phyloP scores from a whole-genome alignment of 345 rosid genomes.

The Acer negundo region DNA sequence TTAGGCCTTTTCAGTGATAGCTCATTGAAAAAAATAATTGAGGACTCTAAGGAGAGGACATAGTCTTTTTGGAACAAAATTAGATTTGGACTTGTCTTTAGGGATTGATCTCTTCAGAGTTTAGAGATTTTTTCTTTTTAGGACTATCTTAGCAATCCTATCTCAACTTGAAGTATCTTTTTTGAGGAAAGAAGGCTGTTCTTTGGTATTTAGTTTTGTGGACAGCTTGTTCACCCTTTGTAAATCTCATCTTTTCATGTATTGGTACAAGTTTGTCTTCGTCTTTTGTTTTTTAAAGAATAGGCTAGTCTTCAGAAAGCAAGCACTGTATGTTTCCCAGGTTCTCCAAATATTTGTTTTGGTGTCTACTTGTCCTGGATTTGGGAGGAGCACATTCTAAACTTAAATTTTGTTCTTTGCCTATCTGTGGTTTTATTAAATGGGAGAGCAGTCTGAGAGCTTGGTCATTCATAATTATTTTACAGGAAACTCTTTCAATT shows the following conservation, averaged over 20 bases:
- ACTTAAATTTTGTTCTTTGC: neutral
- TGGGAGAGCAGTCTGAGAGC: neutral
- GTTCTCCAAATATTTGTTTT: neutral
- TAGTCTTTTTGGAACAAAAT: too few species aligned
- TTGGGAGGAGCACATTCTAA: neutral
- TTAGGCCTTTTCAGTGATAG: too few species aligned
- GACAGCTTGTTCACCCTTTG: neutral
- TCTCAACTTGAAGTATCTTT: too few species aligned
- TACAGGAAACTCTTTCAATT: neutral
- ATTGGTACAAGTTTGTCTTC: neutral
- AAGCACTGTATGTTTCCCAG: neutral
- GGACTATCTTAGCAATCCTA: too few species aligned
- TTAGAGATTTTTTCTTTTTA: too few species aligned
- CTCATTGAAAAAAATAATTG: too few species aligned
- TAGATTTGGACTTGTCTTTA: too few species aligned
- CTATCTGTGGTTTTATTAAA: neutral
- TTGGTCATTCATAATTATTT: neutral
- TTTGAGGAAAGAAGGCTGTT: neutral
- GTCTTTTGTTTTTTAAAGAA: neutral
- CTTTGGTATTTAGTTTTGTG: neutral
- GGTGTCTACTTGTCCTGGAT: neutral
- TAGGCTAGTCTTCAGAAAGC: neutral
- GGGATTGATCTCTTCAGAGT: too few species aligned
- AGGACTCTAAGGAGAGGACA: neutral
- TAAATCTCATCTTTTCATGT: neutral